Conservation (phyloP, 148 eudicot species). For the Fagopyrum tataricum region DNA sequence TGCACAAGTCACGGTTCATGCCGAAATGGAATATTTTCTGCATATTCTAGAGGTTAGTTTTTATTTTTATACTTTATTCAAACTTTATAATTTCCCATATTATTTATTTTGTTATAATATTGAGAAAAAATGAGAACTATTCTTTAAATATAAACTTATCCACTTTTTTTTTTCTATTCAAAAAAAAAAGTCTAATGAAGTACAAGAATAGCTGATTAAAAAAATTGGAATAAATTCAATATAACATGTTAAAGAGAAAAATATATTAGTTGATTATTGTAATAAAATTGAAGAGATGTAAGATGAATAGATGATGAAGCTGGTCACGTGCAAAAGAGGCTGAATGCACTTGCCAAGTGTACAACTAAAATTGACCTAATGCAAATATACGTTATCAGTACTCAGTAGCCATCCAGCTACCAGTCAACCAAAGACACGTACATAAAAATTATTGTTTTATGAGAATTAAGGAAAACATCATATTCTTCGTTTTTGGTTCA, state of each 20-base stretch:
- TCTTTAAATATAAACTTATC: not conserved
- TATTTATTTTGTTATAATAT: not conserved
- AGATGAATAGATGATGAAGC: no score
- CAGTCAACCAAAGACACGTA: constrained; percentile 2
- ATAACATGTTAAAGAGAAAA: no score
- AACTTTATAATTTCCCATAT: not conserved
- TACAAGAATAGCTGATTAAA: no score
- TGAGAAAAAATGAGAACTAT: not conserved
- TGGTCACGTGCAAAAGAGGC: not conserved
- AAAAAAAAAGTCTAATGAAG: no score
- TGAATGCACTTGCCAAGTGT: not conserved
- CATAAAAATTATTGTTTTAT: not conserved
- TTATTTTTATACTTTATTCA: not conserved
- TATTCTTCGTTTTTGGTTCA: no score
- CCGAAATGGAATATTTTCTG: not conserved
- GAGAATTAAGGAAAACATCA: not conserved
- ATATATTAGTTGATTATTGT: no score
- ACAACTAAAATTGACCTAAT: not conserved
- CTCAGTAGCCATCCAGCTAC: not conserved
- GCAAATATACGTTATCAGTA: no score
- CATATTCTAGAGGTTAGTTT: not conserved
- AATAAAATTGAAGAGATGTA: no score
- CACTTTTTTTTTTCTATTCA: not conserved
- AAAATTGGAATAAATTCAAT: no score
- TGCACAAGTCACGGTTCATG: not conserved